Conservation (phyloP, 2,329 filamentous ascomycete species). For the Sclerotinia nivalis region DNA sequence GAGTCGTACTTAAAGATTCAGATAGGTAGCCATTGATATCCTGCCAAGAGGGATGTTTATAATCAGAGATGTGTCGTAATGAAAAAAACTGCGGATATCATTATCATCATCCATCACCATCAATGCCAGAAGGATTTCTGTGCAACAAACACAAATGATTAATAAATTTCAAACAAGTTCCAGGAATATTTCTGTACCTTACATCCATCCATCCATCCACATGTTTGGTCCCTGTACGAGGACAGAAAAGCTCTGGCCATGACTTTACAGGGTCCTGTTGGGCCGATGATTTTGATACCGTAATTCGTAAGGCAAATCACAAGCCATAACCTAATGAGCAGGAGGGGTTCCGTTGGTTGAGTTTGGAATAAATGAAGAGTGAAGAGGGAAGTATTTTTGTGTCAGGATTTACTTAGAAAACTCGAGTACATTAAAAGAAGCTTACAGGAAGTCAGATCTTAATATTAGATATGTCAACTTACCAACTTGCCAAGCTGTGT, state of each 20-base stretch:
- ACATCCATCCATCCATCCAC: background rate
- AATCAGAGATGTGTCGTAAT: background rate
- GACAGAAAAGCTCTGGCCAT: background rate
- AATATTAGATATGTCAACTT: background rate
- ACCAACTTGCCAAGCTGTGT: background rate
- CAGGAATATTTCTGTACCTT: background rate
- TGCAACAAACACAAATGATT: background rate
- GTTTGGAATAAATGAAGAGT: background rate
- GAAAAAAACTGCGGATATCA: too few relatives aligned
- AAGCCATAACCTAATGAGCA: background rate
- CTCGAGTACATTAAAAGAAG: background rate
- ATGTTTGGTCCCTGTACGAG: background rate
- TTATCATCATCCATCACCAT: too few relatives aligned
- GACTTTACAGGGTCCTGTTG: background rate
- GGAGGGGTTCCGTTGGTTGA: background rate
- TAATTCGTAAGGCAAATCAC: background rate
- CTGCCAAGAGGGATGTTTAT: background rate
- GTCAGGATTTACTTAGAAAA: background rate
- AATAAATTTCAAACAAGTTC: too few relatives aligned
- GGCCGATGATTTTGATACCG: background rate
- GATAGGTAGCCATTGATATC: background rate
- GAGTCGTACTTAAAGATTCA: too few relatives aligned
- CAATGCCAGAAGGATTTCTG: background rate
- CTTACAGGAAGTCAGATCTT: background rate
- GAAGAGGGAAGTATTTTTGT: background rate